Evolutionary conservation across 176 grass and related monocot genomes (phyloP).

Genomic region (Echinochloa phyllopogon): DNA sequence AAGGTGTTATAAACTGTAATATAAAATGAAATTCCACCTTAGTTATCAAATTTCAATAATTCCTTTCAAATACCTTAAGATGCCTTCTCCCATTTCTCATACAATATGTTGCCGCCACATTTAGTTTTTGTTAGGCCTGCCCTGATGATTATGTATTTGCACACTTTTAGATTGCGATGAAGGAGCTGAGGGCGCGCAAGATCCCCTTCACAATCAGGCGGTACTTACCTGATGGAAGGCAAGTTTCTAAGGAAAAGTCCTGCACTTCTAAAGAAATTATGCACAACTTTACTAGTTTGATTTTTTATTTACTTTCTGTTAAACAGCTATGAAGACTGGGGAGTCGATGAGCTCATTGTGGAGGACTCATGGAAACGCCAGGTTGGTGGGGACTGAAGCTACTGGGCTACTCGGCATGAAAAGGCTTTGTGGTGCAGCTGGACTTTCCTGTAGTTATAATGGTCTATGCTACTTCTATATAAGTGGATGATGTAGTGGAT

Average conservation of each 20-base stretch:
- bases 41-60: background rate
- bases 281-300: background rate
- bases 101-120: background rate
- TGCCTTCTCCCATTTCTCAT: background rate
- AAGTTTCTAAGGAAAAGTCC: conserved; percentile 10
- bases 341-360: conserved; percentile 82
- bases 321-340: conserved; percentile 80
- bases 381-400: conserved; percentile 64
- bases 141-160: conserved; percentile 26
- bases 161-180: conserved; percentile 83
- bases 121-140: background rate
- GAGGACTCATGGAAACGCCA: conserved; percentile 88
- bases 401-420: background rate
- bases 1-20: conserved; percentile 4
- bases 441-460: conserved; percentile 24
- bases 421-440: background rate
- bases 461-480: background rate
- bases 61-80: background rate
- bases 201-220: conserved; percentile 90
- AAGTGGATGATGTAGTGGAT: background rate
- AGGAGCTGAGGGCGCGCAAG: conserved; percentile 78
- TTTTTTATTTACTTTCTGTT: conserved; percentile 22
- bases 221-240: conserved; percentile 92
- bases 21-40: background rate
- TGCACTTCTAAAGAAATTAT: background rate